phyloP scores from a whole-genome alignment of 2,329 filamentous ascomycete species.

The Colletotrichum paranaense region DNA sequence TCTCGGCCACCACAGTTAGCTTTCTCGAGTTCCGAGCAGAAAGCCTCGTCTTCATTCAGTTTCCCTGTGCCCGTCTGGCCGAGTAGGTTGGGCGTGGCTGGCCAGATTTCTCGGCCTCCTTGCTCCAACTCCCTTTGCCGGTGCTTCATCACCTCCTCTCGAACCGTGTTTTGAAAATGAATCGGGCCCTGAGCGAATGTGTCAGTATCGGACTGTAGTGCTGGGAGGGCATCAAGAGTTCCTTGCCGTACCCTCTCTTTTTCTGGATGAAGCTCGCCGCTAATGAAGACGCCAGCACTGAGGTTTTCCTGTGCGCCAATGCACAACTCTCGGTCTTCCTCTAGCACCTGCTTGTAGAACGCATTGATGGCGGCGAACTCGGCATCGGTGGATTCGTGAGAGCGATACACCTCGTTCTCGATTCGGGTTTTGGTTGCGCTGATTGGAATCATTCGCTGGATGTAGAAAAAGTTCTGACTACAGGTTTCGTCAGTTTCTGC shows the following conservation, averaged over 20 bases:
- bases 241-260: constrained; percentile 53
- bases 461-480: constrained; percentile 61
- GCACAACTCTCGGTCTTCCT: constrained; percentile 63
- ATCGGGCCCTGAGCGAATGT: constrained; percentile 50
- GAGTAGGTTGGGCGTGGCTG: constrained; percentile 38
- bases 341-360: constrained; percentile 63
- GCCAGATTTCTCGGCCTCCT: constrained; percentile 45
- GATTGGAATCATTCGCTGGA: constrained; percentile 61
- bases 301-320: constrained; percentile 61
- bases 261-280: constrained; percentile 64
- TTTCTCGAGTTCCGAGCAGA: constrained; percentile 41
- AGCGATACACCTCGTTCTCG: constrained; percentile 63
- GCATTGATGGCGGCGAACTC: constrained; percentile 58
- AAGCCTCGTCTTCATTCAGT: constrained; percentile 42
- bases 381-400: constrained; percentile 57
- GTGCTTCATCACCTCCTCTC: constrained; percentile 43
- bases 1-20: constrained; percentile 17
- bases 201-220: constrained; percentile 34
- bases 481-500: constrained; percentile 46
- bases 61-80: constrained; percentile 41
- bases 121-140: constrained; percentile 39
- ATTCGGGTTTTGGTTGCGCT: constrained; percentile 54
- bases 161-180: constrained; percentile 50
- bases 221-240: too few relatives aligned
- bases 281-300: constrained; percentile 61